phyloP scores from a whole-genome alignment of 2,329 filamentous ascomycete species.

The Hypomyces perniciosus region DNA sequence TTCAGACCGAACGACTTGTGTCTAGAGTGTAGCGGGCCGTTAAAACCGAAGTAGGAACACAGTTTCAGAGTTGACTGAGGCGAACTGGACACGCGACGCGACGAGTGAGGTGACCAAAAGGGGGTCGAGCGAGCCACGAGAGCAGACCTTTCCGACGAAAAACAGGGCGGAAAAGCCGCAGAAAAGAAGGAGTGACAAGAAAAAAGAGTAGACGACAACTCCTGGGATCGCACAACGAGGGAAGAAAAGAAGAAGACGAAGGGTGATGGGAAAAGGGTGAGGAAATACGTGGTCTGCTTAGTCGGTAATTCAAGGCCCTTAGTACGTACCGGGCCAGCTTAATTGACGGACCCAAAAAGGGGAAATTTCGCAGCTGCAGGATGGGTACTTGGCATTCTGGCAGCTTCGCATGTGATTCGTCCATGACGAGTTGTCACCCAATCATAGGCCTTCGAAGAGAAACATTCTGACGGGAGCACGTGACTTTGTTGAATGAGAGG shows the following conservation, averaged over 20 bases:
- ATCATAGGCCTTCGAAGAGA: constrained; percentile 12
- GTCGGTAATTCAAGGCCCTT: not conserved
- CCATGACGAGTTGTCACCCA: constrained; percentile 16
- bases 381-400: constrained; percentile 16
- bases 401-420: constrained; percentile 29
- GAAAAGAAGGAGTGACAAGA: constrained; percentile 33
- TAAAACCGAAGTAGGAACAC: not conserved
- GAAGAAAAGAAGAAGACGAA: constrained; percentile 24
- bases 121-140: not conserved
- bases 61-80: not conserved
- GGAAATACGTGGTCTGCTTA: not conserved
- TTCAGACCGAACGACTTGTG: not conserved
- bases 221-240: constrained; percentile 14
- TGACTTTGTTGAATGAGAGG: constrained; percentile 1
- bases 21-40: too few species aligned
- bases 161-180: constrained; percentile 1
- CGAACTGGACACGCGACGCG: constrained; percentile 10
- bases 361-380: constrained; percentile 30
- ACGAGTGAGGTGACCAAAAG: constrained; percentile 1
- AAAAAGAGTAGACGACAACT: constrained; percentile 21
- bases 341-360: constrained; percentile 26
- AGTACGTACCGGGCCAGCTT: constrained; percentile 9
- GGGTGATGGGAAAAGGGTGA: constrained; percentile 19
- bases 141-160: not conserved
- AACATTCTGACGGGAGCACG: not conserved